Evolutionary conservation across 805 yeast species (phyloP), one percentile per base, ranked within the genome.

Genomic region (Myxozyma vanderwaltii): DNA sequence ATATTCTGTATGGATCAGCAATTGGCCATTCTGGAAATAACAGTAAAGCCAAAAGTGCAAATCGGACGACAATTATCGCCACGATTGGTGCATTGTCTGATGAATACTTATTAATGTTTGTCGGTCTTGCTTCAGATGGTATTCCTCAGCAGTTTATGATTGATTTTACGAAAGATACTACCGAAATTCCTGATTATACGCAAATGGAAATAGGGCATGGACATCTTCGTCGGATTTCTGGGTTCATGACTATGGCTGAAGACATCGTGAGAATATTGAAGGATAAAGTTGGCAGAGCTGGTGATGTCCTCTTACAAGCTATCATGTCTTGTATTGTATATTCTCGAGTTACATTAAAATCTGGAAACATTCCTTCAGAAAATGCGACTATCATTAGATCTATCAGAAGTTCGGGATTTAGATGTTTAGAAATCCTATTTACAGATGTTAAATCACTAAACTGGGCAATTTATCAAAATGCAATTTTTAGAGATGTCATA

Each of bases 1-100:
- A 97, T 65, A 86, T 94, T 26, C 75, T 94, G 21, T 92, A 86
- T 72, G 98, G 98, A 7, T 80, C 96, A 58, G 89, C 63, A 21
- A 40, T 61, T 33, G 64, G 68, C 15, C 31, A 36, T 23, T 38
- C 40, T 38, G 65, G 91, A 3, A 61, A 63, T 40, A 76, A 82
- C 1, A 85, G 88, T 70, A 90, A 89, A 59, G 81, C 85, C 29
- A 88, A 88, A 69, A 81, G 82, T 56, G 85, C 91, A 33, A 81
- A 88, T 64, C 87, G 89, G 63, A 80, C 78, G 67, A 89, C 94
- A 7, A 86, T 89, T 7, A 77, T 89, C 12, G 78, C 85, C 23
- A 76, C 84, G 5, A 72, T 89, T 50, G 86, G 88, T 3, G 83
- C 78, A 60, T 76, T 89, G 48, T 72, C 77, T 2, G 80, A 80